These are phyloP conservation scores for Apocynum venetum DNA, from an alignment of 257 asterid species.

Conservation along the genomic window DNA sequence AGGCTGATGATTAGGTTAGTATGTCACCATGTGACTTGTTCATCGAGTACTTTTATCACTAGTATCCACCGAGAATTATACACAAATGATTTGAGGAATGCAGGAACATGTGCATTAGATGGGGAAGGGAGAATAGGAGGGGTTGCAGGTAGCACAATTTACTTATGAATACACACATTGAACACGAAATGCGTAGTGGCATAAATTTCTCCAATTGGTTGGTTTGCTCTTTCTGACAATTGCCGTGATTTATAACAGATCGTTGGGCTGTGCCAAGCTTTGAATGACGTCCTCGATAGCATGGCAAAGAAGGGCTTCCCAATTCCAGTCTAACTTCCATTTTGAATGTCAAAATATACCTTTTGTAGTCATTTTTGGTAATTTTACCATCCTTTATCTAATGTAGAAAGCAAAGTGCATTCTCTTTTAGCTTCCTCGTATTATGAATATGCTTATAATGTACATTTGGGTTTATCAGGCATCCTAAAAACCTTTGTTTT, in stretches of 20 bases:
- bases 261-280: slow-evolving; percentile 88
- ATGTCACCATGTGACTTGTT: too few species aligned
- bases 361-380: neutral
- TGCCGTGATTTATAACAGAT: slow-evolving; percentile 44
- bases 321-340: slow-evolving; percentile 53
- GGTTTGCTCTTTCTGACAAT: slow-evolving; percentile 8
- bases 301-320: slow-evolving; percentile 96
- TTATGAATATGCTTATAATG: neutral
- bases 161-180: too few species aligned
- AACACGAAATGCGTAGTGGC: too few species aligned
- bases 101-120: too few species aligned
- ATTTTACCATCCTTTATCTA: neutral
- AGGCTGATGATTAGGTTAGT: too few species aligned
- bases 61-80: too few species aligned
- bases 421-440: neutral
- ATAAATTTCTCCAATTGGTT: neutral
- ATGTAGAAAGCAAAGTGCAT: too few species aligned
- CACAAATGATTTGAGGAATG: too few species aligned
- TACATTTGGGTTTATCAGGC: neutral
- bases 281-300: slow-evolving; percentile 84
- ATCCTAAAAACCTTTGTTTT: neutral
- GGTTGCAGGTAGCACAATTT: too few species aligned
- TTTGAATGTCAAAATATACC: neutral
- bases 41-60: too few species aligned
- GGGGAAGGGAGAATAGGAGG: too few species aligned